These are phyloP conservation scores for Penicillium oxalicum DNA, from an alignment of 2,329 filamentous ascomycete species.

Conservation along the genomic window DNA sequence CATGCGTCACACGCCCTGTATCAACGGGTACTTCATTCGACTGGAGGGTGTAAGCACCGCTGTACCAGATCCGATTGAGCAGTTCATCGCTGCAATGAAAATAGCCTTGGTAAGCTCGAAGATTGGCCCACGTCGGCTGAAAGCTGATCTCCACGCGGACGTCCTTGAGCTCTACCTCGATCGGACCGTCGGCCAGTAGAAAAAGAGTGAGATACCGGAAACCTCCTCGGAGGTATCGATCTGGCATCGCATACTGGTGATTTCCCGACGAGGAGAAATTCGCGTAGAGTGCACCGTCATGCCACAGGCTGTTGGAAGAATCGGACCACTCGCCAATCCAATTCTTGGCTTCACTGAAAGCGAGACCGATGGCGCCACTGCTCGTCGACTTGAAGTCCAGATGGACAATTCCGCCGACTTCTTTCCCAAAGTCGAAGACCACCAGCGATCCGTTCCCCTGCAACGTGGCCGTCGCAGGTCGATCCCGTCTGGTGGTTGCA, in stretches of 20 bases:
- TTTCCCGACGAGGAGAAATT: slow-evolving; percentile 30
- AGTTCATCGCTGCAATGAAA: slow-evolving; percentile 48
- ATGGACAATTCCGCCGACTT: slow-evolving; percentile 53
- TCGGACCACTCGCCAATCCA: slow-evolving; percentile 46
- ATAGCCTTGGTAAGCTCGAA: slow-evolving; percentile 49
- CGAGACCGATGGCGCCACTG: slow-evolving; percentile 39
- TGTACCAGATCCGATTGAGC: slow-evolving; percentile 55
- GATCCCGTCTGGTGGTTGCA: slow-evolving; percentile 18
- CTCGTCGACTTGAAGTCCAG: slow-evolving; percentile 45
- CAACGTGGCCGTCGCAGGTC: slow-evolving; percentile 29
- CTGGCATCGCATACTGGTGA: slow-evolving; percentile 36
- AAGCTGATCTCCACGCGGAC: slow-evolving; percentile 43
- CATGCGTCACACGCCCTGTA: slow-evolving; percentile 33
- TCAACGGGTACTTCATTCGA: slow-evolving; percentile 37
- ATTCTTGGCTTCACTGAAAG: slow-evolving; percentile 46
- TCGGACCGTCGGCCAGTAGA: slow-evolving; percentile 27
- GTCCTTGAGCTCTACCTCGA: slow-evolving; percentile 32
- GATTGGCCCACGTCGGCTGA: slow-evolving; percentile 48
- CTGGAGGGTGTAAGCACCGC: slow-evolving; percentile 50
- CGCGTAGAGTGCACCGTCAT: slow-evolving; percentile 39
- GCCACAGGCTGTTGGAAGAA: slow-evolving; percentile 44
- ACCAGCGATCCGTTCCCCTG: slow-evolving; percentile 47
- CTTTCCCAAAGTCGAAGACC: slow-evolving; percentile 55
- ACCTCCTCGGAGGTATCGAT: slow-evolving; percentile 38
- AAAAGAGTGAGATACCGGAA: slow-evolving; percentile 43